Conservation (phyloP, 2,329 filamentous ascomycete genomes). For the Trichoderma cornu-damae region DNA sequence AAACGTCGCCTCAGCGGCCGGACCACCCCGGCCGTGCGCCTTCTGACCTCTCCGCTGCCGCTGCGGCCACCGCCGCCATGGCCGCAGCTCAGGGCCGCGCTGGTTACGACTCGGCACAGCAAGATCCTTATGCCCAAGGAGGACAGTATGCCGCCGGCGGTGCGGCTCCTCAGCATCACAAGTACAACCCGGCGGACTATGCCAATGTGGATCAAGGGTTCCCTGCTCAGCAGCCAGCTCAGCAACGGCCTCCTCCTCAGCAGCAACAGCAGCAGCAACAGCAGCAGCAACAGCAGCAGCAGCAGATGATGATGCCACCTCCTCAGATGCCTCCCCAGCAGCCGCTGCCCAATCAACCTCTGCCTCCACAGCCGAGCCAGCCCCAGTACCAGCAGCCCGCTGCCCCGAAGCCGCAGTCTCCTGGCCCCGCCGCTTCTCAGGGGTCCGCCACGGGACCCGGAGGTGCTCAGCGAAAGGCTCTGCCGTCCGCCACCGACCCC, state of each 20-base stretch:
- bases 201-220: conserved; percentile 54
- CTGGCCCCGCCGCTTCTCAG: conserved; percentile 33
- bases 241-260: conserved; percentile 31
- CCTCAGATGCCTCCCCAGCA: conserved; percentile 38
- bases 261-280: conserved; percentile 35
- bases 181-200: conserved; percentile 76
- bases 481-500: conserved; percentile 65
- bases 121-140: conserved; percentile 34
- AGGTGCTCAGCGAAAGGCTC: conserved; percentile 45
- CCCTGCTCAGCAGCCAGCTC: conserved; percentile 29
- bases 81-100: conserved; percentile 39
- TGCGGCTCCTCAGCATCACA: conserved; percentile 47
- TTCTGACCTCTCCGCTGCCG: conserved; percentile 51
- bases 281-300: conserved; percentile 34
- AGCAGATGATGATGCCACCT: conserved; percentile 31
- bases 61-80: conserved; percentile 56
- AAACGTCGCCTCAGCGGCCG: conserved; percentile 48
- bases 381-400: conserved; percentile 34
- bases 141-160: conserved; percentile 32
- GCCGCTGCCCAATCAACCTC: conserved; percentile 32
- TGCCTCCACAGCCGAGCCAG: conserved; percentile 29
- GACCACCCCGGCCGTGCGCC: conserved; percentile 50
- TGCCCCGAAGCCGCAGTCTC: conserved; percentile 38
- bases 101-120: conserved; percentile 31
- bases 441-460: conserved; percentile 23